Conservation (phyloP, 768 basidiomycete genomes). For the Kwoniella europaea region DNA sequence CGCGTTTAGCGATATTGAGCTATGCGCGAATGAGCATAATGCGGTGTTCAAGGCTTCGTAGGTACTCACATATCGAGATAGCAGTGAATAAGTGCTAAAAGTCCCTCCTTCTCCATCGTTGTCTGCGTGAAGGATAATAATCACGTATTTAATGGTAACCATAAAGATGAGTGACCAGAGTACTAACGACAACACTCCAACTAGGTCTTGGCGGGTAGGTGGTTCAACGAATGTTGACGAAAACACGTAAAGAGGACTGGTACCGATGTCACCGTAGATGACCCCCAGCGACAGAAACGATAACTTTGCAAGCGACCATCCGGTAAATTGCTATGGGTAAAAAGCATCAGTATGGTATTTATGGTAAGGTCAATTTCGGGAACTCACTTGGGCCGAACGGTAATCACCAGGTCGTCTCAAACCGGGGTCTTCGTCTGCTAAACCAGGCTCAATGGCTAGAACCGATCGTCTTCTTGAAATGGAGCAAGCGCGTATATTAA, state of each 20-base stretch:
- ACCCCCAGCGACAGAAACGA: conserved; percentile 8
- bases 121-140: background rate
- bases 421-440: background rate
- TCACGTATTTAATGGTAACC: conserved; percentile 5
- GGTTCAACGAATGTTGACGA: conserved; percentile 5
- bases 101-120: conserved; percentile 14
- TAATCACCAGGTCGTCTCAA: background rate
- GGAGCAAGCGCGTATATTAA: background rate
- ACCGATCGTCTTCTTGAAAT: background rate
- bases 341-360: background rate
- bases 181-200: background rate
- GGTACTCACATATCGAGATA: conserved; percentile 1
- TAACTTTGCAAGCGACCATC: background rate
- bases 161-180: conserved; percentile 5
- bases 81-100: conserved; percentile 4
- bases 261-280: conserved; percentile 8
- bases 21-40: background rate
- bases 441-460: background rate
- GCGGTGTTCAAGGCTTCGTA: background rate
- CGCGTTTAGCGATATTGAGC: conserved; percentile 3
- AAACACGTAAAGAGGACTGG: conserved; percentile 6
- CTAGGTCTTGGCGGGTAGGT: background rate
- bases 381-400: background rate
- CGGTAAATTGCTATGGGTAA: background rate
- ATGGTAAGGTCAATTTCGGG: too few species aligned